These are phyloP conservation scores for Pelargonium cotyledonis DNA, from an alignment of 441 rosid genomes.

Conservation along the genomic window DNA sequence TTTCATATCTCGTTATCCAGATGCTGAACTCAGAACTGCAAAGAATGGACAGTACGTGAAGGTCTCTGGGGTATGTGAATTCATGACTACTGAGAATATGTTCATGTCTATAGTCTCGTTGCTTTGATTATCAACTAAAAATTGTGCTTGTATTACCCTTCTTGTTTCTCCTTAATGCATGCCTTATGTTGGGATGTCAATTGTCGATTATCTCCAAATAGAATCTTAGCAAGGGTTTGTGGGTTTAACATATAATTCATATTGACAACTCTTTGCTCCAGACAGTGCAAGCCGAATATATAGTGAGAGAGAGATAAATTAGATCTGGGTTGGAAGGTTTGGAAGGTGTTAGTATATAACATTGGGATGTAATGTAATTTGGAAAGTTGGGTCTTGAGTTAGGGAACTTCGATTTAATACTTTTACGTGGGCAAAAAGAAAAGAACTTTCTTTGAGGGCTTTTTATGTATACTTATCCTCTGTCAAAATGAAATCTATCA, in stretches of 20 bases:
- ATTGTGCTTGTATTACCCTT: not conserved
- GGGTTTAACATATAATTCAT: no score
- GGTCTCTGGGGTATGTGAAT: constrained; percentile 83
- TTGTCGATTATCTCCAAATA: not conserved
- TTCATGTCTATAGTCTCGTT: not conserved
- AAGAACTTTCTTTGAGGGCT: no score
- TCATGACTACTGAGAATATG: not conserved
- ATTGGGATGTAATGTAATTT: no score
- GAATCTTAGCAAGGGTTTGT: not conserved
- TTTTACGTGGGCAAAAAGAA: no score
- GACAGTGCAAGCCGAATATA: no score
- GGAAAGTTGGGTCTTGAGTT: not conserved
- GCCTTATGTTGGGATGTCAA: not conserved
- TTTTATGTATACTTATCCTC: not conserved
- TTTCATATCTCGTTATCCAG: constrained; percentile 76
- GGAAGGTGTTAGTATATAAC: no score
- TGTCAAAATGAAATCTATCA: not conserved
- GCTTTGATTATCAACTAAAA: not conserved
- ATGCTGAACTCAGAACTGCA: constrained; percentile 91
- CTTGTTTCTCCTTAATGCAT: no score
- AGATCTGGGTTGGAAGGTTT: no score
- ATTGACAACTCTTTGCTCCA: no score
- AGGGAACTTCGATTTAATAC: not conserved
- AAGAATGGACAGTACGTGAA: constrained; percentile 97
- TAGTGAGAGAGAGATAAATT: not conserved